A percentile compares a stretch with the other conserved stretches of the same genome.
These are phyloP conservation scores for Batrachochytrium dendrobatidis DNA, from an alignment of 371 early-diverging fungal species.

Conservation along the genomic window DNA sequence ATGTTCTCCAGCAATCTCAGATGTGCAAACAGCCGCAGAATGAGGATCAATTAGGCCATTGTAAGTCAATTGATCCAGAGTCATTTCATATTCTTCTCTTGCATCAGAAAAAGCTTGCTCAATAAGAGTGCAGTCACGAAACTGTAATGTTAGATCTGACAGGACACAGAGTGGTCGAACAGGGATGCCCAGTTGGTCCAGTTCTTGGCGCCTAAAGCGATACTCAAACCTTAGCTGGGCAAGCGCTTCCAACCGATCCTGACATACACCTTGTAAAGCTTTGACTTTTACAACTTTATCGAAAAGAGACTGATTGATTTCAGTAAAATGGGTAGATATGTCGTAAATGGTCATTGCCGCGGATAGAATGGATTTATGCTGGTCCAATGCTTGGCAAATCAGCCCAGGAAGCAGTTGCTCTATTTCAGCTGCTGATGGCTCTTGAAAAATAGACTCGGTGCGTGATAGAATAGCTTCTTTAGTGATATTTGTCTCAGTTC, in stretches of 20 bases:
- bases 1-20: not conserved
- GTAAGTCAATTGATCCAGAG: not conserved
- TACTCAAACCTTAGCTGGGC: constrained; percentile 1
- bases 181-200: not conserved
- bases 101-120: not conserved
- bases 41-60: not conserved
- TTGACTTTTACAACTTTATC: not conserved
- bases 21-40: not conserved
- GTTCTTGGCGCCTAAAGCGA: not conserved
- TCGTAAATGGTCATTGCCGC: not conserved
- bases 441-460: not conserved
- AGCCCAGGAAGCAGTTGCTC: not conserved
- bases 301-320: not conserved
- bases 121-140: not conserved
- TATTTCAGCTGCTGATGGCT: not conserved
- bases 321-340: not conserved
- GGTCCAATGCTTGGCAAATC: not conserved
- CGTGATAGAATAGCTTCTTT: too few relatives aligned
- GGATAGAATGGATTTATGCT: not conserved
- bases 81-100: not conserved
- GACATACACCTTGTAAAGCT: not conserved
- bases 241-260: not conserved
- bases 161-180: not conserved
- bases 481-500: too few relatives aligned
- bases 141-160: not conserved